Conservation (phyloP, 2,329 filamentous ascomycete species). For the Trichoderma simmonsii region DNA sequence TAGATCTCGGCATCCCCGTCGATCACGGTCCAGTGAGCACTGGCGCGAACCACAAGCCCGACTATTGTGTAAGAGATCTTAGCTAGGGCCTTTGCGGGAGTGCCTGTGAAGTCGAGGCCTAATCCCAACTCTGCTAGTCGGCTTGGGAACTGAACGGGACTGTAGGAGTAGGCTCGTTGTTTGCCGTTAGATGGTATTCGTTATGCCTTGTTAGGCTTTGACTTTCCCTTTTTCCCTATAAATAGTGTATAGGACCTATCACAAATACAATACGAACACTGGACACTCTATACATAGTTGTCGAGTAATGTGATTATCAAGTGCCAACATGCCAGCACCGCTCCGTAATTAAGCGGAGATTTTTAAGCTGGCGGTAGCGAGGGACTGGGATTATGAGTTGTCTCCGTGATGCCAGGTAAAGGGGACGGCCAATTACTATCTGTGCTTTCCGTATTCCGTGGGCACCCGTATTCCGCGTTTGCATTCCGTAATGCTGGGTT, state of each 20-base stretch:
- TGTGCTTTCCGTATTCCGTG: background rate
- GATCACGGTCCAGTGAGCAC: conserved; percentile 3
- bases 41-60: background rate
- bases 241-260: background rate
- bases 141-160: background rate
- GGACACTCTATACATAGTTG: background rate
- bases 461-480: background rate
- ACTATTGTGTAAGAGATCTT: background rate
- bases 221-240: background rate
- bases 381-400: conserved; percentile 7
- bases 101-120: background rate
- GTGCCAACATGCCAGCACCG: background rate
- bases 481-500: background rate
- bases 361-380: conserved; percentile 8
- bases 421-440: background rate
- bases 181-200: background rate
- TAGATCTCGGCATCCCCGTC: conserved; percentile 14
- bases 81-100: background rate
- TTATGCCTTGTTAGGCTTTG: background rate
- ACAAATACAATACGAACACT: background rate
- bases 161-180: background rate
- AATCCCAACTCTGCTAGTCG: conserved; percentile 1
- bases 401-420: background rate
- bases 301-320: background rate
- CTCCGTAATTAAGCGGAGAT: conserved; percentile 8